Percentiles rank a stretch among this genome's conserved stretches.
Conservation (phyloP, 2,329 filamentous ascomycete genomes). For the Nakataea oryzae region DNA sequence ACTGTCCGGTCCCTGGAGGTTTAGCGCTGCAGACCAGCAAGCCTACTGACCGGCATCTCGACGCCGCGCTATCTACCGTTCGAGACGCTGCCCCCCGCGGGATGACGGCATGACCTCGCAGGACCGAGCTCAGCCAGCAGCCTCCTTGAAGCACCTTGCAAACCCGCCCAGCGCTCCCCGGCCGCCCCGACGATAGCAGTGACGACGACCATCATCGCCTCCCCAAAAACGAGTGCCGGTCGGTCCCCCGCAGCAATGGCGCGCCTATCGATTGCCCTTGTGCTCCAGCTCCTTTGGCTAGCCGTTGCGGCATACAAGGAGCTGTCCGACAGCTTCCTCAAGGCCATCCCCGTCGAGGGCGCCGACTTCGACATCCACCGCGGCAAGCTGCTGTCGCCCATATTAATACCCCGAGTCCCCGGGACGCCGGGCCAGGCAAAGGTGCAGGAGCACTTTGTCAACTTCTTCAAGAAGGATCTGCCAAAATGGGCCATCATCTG, state of each 20-base stretch:
- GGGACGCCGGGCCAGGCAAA: conserved; percentile 57
- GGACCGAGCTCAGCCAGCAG: conserved; percentile 3
- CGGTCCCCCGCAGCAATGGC: not conserved
- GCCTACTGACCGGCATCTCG: not conserved
- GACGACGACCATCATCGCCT: not conserved
- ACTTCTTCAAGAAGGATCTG: conserved; percentile 57
- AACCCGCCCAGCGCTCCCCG: not conserved
- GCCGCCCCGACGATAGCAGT: not conserved
- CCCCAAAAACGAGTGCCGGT: no score
- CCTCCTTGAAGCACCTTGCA: not conserved
- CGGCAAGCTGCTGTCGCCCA: conserved; percentile 61
- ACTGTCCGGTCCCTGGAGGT: not conserved
- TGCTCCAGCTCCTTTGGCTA: conserved; percentile 14
- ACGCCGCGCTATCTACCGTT: not conserved
- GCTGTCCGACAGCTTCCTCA: conserved; percentile 57
- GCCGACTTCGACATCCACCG: conserved; percentile 56
- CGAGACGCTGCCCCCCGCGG: not conserved
- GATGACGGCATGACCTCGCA: conserved; percentile 4
- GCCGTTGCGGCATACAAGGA: conserved; percentile 20
- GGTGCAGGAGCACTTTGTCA: conserved; percentile 61
- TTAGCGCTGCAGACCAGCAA: not conserved
- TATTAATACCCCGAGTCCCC: conserved; percentile 64
- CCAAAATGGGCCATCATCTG: conserved; percentile 62
- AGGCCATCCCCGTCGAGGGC: conserved; percentile 49
- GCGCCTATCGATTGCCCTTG: not conserved